A percentile compares a stretch with the other conserved stretches of the same genome.
Evolutionary conservation across 1,284 basidiomycete genomes (phyloP).

Genomic region (Moesziomyces sp.): DNA sequence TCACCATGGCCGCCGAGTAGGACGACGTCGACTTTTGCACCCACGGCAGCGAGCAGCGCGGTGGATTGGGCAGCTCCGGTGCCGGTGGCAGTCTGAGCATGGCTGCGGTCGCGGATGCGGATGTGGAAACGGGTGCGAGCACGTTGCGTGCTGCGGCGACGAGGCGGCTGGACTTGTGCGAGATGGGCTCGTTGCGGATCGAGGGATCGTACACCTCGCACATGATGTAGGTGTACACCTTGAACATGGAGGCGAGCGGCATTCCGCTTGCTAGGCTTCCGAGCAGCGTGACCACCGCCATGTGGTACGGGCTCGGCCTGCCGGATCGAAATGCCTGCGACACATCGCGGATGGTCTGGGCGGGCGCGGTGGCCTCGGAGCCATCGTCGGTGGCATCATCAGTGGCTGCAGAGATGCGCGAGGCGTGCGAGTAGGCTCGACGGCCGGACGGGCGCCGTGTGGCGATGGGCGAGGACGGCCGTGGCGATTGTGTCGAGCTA

Average conservation of each 20-base stretch:
- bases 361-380: slow-evolving; percentile 39
- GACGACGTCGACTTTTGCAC: slow-evolving; percentile 58
- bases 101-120: not conserved
- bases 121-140: not conserved
- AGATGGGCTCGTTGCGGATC: slow-evolving; percentile 30
- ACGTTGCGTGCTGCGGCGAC: slow-evolving; percentile 7
- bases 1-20: slow-evolving; percentile 59
- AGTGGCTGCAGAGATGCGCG: slow-evolving; percentile 15
- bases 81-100: slow-evolving; percentile 31
- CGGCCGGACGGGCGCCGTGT: slow-evolving; percentile 4
- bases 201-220: slow-evolving; percentile 56
- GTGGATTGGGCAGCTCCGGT: slow-evolving; percentile 53
- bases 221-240: slow-evolving; percentile 60
- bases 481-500: slow-evolving; percentile 2
- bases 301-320: slow-evolving; percentile 52
- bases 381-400: slow-evolving; percentile 34
- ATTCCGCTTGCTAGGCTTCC: slow-evolving; percentile 56
- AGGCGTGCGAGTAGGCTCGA: slow-evolving; percentile 20
- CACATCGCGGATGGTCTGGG: slow-evolving; percentile 51
- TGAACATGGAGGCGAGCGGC: slow-evolving; percentile 60
- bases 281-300: slow-evolving; percentile 60
- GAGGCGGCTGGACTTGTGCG: slow-evolving; percentile 15
- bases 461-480: slow-evolving; percentile 9
- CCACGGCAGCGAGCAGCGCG: slow-evolving; percentile 47
- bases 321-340: slow-evolving; percentile 47